Evolutionary conservation across 768 basidiomycete genomes (phyloP), one percentile per base, ranked within the genome.

Genomic region (Kondoa malvinella): DNA sequence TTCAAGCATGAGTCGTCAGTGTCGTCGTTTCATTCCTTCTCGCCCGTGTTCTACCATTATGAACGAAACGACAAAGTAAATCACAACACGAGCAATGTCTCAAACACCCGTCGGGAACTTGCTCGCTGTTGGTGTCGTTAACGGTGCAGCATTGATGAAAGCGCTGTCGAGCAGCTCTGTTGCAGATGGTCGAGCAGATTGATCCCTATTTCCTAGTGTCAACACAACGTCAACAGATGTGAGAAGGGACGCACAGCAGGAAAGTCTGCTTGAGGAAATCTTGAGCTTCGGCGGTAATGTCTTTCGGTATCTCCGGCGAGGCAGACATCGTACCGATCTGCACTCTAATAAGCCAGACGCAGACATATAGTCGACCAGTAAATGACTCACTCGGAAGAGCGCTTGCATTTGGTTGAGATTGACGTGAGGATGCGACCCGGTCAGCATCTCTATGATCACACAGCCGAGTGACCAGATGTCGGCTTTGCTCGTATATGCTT

Each of bases 361-460:
- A 56, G 17, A 40, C 8, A 12, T 14, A 34, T 29, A 40, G 14
- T 30, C 4, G 34, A 16, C 29, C 34, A 31, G 14, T 29, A 25
- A 17, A 25, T 40, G n/a, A 2, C 32, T 40, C 68, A 89, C 92
- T 81, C 91, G 89, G 82, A 95, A 99, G 71, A 99, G 95, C 56
- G 94, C 95, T 78, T 97, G 95, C 92, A 96, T 97, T 78, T 97
- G 95, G 3, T 87, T 92, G 56, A 97, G 81, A 71, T 92, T 88
- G 0, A 94, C 89, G 94, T 95, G 97, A 0, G 95, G 95, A 59
- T 92, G 81, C 74, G 85, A 83, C 21, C 95, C 95, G 21, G 89
- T 89, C 87, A 92, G 92, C 95, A 99, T 99, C 78, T 99, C 95
- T 71, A 96, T 81, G 21, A 96, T 88, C 30, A 97, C 88, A 78